phyloP scores from a whole-genome alignment of 2,329 filamentous ascomycete species.

The Lasiodiplodia gonubiensis region DNA sequence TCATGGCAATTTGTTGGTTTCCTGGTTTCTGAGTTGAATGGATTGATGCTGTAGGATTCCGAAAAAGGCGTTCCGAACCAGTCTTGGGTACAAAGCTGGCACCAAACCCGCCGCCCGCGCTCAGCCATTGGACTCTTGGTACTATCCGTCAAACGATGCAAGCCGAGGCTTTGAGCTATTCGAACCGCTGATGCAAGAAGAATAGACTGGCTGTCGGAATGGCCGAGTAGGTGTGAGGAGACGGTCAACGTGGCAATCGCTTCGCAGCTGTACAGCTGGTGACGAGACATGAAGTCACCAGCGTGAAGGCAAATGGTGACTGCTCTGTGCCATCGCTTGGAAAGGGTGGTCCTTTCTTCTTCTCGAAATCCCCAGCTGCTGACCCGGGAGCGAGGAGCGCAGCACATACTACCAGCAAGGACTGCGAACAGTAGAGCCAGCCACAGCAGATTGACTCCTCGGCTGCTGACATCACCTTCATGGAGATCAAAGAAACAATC shows the following conservation, averaged over 20 bases:
- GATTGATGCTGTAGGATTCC: conserved; percentile 47
- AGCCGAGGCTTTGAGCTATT: conserved; percentile 55
- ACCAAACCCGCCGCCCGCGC: conserved; percentile 49
- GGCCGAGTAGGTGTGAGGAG: conserved; percentile 56
- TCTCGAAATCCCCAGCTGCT: conserved; percentile 53
- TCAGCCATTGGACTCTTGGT: conserved; percentile 37
- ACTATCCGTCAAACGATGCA: conserved; percentile 48
- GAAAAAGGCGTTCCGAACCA: conserved; percentile 52
- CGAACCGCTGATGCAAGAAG: conserved; percentile 53
- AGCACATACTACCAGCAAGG: conserved; percentile 51
- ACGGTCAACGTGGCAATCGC: conserved; percentile 57
- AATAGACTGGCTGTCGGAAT: conserved; percentile 55
- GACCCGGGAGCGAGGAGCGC: conserved; percentile 45
- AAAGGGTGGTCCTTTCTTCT: conserved; percentile 49
- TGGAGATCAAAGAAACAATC: conserved; percentile 46
- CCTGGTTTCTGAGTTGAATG: conserved; percentile 42
- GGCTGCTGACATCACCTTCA: conserved; percentile 41
- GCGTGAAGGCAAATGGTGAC: conserved; percentile 53
- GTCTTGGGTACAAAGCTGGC: conserved; percentile 48
- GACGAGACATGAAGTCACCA: conserved; percentile 53
- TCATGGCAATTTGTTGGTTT: conserved; percentile 47
- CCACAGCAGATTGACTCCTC: conserved; percentile 53
- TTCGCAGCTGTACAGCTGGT: conserved; percentile 47
- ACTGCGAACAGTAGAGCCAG: conserved; percentile 54
- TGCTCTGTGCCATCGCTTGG: conserved; percentile 55